phyloP scores from a whole-genome alignment of 2,329 filamentous ascomycete genomes.

The Colletotrichum zoysiae region DNA sequence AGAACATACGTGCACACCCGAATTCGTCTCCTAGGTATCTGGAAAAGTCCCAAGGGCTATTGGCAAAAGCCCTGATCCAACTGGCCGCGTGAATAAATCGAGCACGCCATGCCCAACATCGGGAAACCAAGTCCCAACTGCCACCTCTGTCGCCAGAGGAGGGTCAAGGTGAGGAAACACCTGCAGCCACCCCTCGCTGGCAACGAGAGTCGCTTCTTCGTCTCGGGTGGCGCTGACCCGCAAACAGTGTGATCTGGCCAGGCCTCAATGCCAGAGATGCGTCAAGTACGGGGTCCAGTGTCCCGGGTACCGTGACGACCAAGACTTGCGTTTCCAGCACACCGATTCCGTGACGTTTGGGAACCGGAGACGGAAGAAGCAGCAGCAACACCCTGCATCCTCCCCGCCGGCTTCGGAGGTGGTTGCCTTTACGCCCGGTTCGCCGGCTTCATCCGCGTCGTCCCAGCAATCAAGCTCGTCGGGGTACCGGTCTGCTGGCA shows the following conservation, averaged over 20 bases:
- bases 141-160: slow-evolving; percentile 55
- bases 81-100: not conserved
- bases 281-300: slow-evolving; percentile 56
- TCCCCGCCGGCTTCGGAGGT: slow-evolving; percentile 2
- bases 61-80: not conserved
- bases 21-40: no score
- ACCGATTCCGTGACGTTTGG: slow-evolving; percentile 45
- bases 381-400: slow-evolving; percentile 9
- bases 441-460: slow-evolving; percentile 16
- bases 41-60: not conserved
- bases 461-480: not conserved
- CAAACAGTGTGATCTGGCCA: slow-evolving; percentile 55
- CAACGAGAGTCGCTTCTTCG: not conserved
- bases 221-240: slow-evolving; percentile 16
- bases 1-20: not conserved
- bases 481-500: not conserved
- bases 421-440: slow-evolving; percentile 13
- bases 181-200: not conserved
- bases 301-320: slow-evolving; percentile 55
- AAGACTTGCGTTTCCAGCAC: slow-evolving; percentile 56
- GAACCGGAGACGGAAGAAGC: slow-evolving; percentile 51
- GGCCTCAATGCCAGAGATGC: slow-evolving; percentile 56
- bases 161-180: slow-evolving; percentile 53
- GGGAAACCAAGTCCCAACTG: slow-evolving; percentile 57
- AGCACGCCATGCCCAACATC: slow-evolving; percentile 54